Conservation (phyloP, 352 stramenopile genomes). For the Phytophthora pini region DNA sequence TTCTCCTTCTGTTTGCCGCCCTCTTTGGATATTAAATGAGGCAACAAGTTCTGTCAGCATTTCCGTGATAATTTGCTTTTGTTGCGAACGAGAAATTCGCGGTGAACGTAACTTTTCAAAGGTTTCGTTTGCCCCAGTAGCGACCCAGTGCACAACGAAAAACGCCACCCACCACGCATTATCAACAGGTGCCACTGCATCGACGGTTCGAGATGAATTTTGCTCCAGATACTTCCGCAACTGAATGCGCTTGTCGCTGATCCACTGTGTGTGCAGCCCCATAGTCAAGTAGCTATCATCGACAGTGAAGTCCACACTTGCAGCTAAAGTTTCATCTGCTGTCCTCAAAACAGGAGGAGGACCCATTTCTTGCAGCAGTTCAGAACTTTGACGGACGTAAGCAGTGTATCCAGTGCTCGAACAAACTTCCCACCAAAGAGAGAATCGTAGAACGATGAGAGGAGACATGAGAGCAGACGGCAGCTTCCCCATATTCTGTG, state of each 20-base stretch:
- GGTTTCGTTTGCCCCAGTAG: slow-evolving; percentile 34
- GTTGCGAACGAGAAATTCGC: slow-evolving; percentile 4
- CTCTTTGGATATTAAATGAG: slow-evolving; percentile 40
- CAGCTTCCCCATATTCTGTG: slow-evolving; percentile 5
- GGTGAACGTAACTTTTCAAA: background rate
- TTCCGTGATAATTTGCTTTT: slow-evolving; percentile 29
- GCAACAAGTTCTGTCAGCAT: slow-evolving; percentile 27
- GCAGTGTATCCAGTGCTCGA: too few species aligned
- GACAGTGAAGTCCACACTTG: slow-evolving; percentile 4
- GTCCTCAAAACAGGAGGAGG: too few species aligned
- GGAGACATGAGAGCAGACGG: too few species aligned
- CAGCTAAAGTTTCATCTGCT: background rate
- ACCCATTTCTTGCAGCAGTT: too few species aligned
- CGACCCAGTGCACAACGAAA: slow-evolving; percentile 36
- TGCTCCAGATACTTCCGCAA: slow-evolving; percentile 55
- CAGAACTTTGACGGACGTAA: too few species aligned
- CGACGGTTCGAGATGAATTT: slow-evolving; percentile 3
- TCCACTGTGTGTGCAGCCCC: slow-evolving; percentile 44
- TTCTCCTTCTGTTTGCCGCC: background rate
- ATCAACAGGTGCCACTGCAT: slow-evolving; percentile 7
- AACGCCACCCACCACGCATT: slow-evolving; percentile 52
- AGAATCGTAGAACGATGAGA: too few species aligned
- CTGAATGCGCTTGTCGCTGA: slow-evolving; percentile 41
- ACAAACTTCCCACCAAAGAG: too few species aligned
- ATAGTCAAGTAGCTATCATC: slow-evolving; percentile 23